phyloP scores from a whole-genome alignment of 1,139 yeast species.

The Hemisphaericaspora xylanilytica region DNA sequence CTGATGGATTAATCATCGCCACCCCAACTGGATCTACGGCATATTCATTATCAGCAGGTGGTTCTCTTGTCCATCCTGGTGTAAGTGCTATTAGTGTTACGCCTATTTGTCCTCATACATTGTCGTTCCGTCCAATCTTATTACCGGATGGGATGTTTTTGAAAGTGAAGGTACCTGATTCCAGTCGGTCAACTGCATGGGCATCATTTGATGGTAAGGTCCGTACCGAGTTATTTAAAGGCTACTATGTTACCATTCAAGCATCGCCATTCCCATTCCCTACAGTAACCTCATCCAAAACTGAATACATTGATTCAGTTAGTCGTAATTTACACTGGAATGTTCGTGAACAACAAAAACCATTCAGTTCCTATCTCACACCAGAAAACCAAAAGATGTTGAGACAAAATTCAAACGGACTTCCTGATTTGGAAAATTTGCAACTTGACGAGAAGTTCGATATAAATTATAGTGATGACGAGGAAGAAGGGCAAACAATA shows the following conservation, averaged over 20 bases:
- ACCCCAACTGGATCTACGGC: constrained; percentile 98
- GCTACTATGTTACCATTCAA: constrained; percentile 73
- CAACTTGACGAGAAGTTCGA: constrained; percentile 26
- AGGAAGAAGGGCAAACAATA: constrained; percentile 14
- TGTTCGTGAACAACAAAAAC: constrained; percentile 75
- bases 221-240: constrained; percentile 65
- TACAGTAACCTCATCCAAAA: constrained; percentile 69
- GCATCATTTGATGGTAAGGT: constrained; percentile 87
- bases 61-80: constrained; percentile 85
- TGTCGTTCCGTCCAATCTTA: constrained; percentile 82
- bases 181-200: constrained; percentile 81
- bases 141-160: constrained; percentile 83
- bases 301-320: constrained; percentile 81
- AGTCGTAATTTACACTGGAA: constrained; percentile 87
- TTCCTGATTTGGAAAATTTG: constrained; percentile 17
- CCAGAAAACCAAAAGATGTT: constrained; percentile 11
- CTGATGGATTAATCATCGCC: constrained; percentile 84
- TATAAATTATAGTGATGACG: constrained; percentile 27
- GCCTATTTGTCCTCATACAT: constrained; percentile 89
- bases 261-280: constrained; percentile 87
- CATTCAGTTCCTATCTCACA: constrained; percentile 39
- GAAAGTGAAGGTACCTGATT: constrained; percentile 67
- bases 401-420: constrained; percentile 8
- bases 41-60: constrained; percentile 84
- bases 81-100: constrained; percentile 87